Base-by-base conservation (phyloP, 2,329 filamentous ascomycete genomes). In the Ceratocystis diversiconidia region DNA sequence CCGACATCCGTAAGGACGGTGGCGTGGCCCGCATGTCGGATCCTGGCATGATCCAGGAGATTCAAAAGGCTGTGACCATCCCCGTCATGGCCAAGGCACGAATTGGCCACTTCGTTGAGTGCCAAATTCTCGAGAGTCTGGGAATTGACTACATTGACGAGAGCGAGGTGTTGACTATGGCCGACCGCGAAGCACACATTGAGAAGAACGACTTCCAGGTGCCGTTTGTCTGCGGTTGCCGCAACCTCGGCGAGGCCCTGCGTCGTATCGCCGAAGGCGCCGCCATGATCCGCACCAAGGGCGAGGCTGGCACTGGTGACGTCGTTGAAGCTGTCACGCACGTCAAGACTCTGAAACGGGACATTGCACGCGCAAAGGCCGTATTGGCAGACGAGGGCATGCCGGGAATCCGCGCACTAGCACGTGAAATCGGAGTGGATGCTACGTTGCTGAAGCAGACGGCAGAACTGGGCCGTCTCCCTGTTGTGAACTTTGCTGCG, bases 21-120 rank as follows among this genome's bases (percentile, higher is more conserved):
- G 94, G 94, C 73, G 94, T 99, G 25, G 91, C 91, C 12, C 88
- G 94, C 76, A 99, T 99, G 94, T 94, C 89, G 1, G 92, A 97
- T 78, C 94, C 94, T 1, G 79, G 82, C 71, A 89, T 96, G 84
- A 97, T 97, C 82, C 88, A 88, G 77, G 89, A 92, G 76, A 97
- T 99, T 75, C 95, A 96, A 85, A 85, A 82, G 2, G 86, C 91
- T 50, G 94, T 97, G 60, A 97, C 92, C 64, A 96, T 97, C 72
- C 94, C 94, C 71, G 94, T 99, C 76, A 97, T 99, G 94, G 94
- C 94, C 69, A 99, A 99, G 80, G 92, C 92, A 28, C 85, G 94
- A 74, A 99, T 97, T 74, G 94, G 94, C 46, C 94, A 99, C 79
- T 92, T 96, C 71, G 92, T 96, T 72, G 94, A 99, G 80, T 96